Evolutionary conservation across 2,329 filamentous ascomycete genomes (phyloP).

Genomic region (Talaromyces marneffei): DNA sequence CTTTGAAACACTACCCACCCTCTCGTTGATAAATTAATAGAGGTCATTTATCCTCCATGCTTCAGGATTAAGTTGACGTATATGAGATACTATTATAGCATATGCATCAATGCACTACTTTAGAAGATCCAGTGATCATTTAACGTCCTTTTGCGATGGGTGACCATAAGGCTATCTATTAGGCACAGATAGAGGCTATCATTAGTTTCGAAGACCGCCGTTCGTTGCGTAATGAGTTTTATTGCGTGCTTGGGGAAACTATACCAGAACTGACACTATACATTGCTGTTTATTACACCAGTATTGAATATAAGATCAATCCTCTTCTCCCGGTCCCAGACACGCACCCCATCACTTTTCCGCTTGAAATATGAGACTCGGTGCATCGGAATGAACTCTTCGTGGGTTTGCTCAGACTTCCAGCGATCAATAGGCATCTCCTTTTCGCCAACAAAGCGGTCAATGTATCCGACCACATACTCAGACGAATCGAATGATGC

Average conservation of each 20-base stretch:
- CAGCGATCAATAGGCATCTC: conserved; percentile 46
- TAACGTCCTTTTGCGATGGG: background rate
- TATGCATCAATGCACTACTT: background rate
- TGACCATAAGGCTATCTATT: background rate
- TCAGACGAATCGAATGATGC: conserved; percentile 38
- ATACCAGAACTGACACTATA: background rate
- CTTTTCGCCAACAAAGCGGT: conserved; percentile 47
- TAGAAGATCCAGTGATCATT: background rate
- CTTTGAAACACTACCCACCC: background rate
- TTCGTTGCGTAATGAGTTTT: background rate
- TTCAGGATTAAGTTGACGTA: background rate
- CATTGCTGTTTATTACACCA: conserved; percentile 20
- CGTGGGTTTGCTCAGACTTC: conserved; percentile 50
- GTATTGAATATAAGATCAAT: conserved; percentile 46
- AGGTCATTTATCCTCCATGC: background rate
- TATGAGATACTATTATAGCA: background rate
- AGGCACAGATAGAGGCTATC: background rate
- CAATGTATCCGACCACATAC: conserved; percentile 50
- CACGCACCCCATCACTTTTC: conserved; percentile 32
- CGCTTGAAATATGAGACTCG: conserved; percentile 48
- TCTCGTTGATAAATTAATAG: background rate
- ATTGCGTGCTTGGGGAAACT: too few relatives aligned
- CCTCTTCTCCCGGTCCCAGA: conserved; percentile 48
- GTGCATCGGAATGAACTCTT: conserved; percentile 54
- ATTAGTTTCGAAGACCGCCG: background rate